Percentiles rank a stretch among this genome's conserved stretches.
Conservation (phyloP, 1,139 yeast species). For the Pichia sp. region DNA sequence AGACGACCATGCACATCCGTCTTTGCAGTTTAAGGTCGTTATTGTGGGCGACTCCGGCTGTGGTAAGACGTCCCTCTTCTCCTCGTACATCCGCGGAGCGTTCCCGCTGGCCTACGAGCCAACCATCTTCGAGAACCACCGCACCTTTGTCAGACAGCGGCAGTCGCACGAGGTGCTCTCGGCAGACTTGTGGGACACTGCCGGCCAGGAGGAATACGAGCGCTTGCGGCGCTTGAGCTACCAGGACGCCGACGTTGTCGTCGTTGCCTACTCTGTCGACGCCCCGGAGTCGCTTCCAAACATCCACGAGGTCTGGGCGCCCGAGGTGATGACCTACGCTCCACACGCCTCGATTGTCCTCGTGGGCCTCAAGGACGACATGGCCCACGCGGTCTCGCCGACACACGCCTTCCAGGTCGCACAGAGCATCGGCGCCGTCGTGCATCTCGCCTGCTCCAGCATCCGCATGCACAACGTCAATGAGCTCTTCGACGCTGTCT, state of each 20-base stretch:
- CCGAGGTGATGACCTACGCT: slow-evolving; percentile 80
- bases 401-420: slow-evolving; percentile 45
- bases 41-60: slow-evolving; percentile 96
- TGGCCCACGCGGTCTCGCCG: slow-evolving; percentile 34
- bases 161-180: slow-evolving; percentile 49
- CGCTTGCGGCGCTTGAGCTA: slow-evolving; percentile 78
- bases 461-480: slow-evolving; percentile 62
- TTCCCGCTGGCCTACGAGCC: slow-evolving; percentile 77
- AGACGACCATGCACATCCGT: slow-evolving; percentile 13
- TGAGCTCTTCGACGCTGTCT: slow-evolving; percentile 54
- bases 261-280: slow-evolving; percentile 74
- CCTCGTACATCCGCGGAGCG: slow-evolving; percentile 74
- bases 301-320: slow-evolving; percentile 79
- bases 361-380: slow-evolving; percentile 78
- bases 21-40: slow-evolving; percentile 58
- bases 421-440: slow-evolving; percentile 63
- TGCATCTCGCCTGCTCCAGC: slow-evolving; percentile 80
- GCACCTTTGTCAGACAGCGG: slow-evolving; percentile 49
- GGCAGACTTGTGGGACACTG: slow-evolving; percentile 78
- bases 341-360: slow-evolving; percentile 72
- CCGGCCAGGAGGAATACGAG: slow-evolving; percentile 91
- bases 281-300: slow-evolving; percentile 62
- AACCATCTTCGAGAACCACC: slow-evolving; percentile 82
- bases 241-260: slow-evolving; percentile 72
- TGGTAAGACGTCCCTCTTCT: slow-evolving; percentile 84